Base-by-base conservation (phyloP, 2,329 filamentous ascomycete genomes). In the Pseudogymnoascus sp. region DNA sequence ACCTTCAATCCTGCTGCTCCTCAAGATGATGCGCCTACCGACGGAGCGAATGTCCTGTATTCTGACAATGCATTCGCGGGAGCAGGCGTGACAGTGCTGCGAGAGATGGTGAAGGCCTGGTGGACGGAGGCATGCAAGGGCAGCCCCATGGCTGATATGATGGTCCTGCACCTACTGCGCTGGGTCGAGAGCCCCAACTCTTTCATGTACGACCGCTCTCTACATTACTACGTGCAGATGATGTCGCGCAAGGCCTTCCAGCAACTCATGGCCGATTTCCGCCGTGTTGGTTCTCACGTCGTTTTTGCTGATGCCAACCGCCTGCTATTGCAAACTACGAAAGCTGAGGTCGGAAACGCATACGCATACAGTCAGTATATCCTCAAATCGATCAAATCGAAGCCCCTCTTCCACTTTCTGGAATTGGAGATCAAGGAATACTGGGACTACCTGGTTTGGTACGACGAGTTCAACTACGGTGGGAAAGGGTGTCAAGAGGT, bases 361-460 rank as follows among this genome's bases (percentile, higher is more conserved):
- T 97, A 90, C 68, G 93, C 95, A 0, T 99, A 97, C 79, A 93
- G 90, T 68, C 90, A 97, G 75, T 99, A 99, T 76, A 96, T 99
- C 65, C 83, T 99, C 71, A 97, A 97, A 78, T 96, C 93, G 0
- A 97, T 99, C 78, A 93, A 96, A 75, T 87, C 87, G 63, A 97
- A 97, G 71, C 92, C 95, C 0, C 83, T 97, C 0, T 99, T 99
- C 77, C 91, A 97, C 75, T 99, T 99, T 72, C 87, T 99, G 66
- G 95, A 99, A 70, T 81, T 99, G 2, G 91, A 97, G 69, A 95
- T 99, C 75, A 96, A 93, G 68, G 95, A 99, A 73, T 99, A 97
- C 75, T 99, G 95, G 95, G 95, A 99, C 74, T 97, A 97, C 71
- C 85, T 99, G 0, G 87, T 97, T 3, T 99, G 95, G 95, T 97